Base-by-base conservation (phyloP, 495 filamentous ascomycete genomes). In the Elaphomyces granulatus region DNA sequence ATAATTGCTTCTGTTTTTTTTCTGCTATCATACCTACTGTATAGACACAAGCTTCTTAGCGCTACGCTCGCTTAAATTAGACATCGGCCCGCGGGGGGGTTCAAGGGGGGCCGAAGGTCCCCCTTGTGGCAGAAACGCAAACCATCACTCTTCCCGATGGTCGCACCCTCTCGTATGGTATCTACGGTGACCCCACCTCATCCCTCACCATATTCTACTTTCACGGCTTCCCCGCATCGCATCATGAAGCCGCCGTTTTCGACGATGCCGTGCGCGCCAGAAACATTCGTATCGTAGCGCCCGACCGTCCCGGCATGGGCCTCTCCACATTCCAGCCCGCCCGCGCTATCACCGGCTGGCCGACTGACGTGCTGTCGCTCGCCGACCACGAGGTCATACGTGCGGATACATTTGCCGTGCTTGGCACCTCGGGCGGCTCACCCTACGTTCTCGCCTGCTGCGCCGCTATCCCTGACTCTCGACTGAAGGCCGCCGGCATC, bases 361-460 rank as follows among this genome's bases (percentile, higher is more conserved):
- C 63, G 0, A 32, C 40, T 9, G 67, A 71, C 34, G 48, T 69
- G 8, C n/a, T n/a, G n/a, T n/a, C n/a, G n/a, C n/a, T n/a, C n/a
- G n/a, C n/a, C n/a, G n/a, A n/a, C n/a, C n/a, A n/a, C n/a, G n/a
- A n/a, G n/a, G n/a, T n/a, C n/a, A n/a, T n/a, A n/a, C 45, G 46
- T 3, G 50, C 51, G 0, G 38, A 38, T 0, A 45, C 50, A 7
- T 71, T 66, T 46, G 54, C 49, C 4, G 43, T 71, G 12, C 28
- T 74, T n/a, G 67, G 66, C 2, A 42, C 48, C 17, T 67, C 60
- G 0, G 67, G 67, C 1, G 70, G 70, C 1, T 58, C 52, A 1
- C 67, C 67, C 1, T 71, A 64, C 41, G 63, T 58, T 3, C 40
- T 70, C 10, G 68, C 68, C 0, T 71, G 66, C n/a, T 39, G n/a